Evolutionary conservation across 1,284 basidiomycete genomes (phyloP), one percentile per base, ranked within the genome.

Genomic region (Xerocomus nothofagi): DNA sequence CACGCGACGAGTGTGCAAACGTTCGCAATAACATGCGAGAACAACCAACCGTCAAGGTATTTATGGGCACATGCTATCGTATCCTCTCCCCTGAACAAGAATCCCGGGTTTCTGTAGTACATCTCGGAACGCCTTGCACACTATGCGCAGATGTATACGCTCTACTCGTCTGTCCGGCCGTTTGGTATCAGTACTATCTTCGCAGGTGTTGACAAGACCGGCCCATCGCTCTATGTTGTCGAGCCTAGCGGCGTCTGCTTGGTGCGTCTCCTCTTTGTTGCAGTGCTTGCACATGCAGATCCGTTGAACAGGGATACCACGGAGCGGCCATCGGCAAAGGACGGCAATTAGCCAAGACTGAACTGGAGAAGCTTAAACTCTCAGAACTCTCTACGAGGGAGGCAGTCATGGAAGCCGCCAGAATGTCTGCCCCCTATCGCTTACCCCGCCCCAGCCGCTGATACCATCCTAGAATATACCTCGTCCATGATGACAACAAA

Each of bases 301-400:
- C n/a, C 20, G 41, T 44, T 54, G 11, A 42, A 6, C 53, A 92
- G 90, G 94, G 95, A 23, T 97, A 97, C 72, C 80, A 93, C 55
- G 94, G 93, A 20, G 91, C 91, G 21, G 97, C 97, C 8, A 86
- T 97, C 17, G 97, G 97, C 47, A 99, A 99, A 71, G 97, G 97
- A 18, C 85, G 91, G 53, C 94, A 98, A 64, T 78, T 99, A 54
- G 97, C 97, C 17, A 98, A 98, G 79, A 99, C 96, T 3, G 97
- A 99, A 70, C 76, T 99, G 47, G 97, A 99, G 73, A 99, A 99
- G 72, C 82, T 98, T 49, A 88, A 92, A 60, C 74, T 97, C 39
- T 73, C 85, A 4, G 86, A 89, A 57, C 69, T 98, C 47, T 82
- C 88, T 3, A 81, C 80, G 44, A 79, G 86, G 54, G 86, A 98